Evolutionary conservation across 179 eudicot species (phyloP).

Genomic region (Silene noctiflora): DNA sequence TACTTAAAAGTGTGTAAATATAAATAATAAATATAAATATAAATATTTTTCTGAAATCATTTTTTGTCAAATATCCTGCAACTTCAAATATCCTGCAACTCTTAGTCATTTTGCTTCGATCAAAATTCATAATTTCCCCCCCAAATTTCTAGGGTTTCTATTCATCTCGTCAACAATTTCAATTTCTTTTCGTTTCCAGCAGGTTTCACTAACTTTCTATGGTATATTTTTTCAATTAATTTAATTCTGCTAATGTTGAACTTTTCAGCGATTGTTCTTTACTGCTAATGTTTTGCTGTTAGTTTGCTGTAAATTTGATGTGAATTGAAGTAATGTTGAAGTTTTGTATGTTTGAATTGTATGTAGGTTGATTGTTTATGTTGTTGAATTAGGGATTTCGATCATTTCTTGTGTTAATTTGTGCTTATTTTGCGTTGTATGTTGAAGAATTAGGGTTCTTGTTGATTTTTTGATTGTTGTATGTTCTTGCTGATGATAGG

Average conservation of each 20-base stretch:
- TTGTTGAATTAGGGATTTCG: constrained; percentile 18
- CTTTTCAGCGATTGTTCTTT: constrained; percentile 1
- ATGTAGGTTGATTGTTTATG: background rate
- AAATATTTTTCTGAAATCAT: background rate
- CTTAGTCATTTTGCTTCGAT: constrained; percentile 10
- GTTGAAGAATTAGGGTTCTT: constrained; percentile 1
- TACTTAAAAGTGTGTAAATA: background rate
- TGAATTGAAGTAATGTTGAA: background rate
- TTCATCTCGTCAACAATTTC: background rate
- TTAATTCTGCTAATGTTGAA: background rate
- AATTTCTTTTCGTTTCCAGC: constrained; percentile 7
- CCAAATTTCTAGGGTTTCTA: background rate
- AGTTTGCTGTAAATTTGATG: background rate
- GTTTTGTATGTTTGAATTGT: background rate
- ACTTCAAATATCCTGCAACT: constrained; percentile 5
- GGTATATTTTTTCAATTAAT: background rate
- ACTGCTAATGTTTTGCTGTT: background rate
- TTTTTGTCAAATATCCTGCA: background rate
- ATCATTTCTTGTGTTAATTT: background rate
- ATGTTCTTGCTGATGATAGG: constrained; percentile 4
- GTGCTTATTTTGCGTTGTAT: background rate
- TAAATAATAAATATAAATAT: background rate
- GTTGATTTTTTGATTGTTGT: constrained; percentile 3
- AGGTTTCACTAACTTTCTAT: constrained; percentile 12
- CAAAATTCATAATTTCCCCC: constrained; percentile 3